Percentiles rank a stretch among this genome's conserved stretches.
Evolutionary conservation across 2,329 filamentous ascomycete species (phyloP).

Genomic region (Amphichorda felina): DNA sequence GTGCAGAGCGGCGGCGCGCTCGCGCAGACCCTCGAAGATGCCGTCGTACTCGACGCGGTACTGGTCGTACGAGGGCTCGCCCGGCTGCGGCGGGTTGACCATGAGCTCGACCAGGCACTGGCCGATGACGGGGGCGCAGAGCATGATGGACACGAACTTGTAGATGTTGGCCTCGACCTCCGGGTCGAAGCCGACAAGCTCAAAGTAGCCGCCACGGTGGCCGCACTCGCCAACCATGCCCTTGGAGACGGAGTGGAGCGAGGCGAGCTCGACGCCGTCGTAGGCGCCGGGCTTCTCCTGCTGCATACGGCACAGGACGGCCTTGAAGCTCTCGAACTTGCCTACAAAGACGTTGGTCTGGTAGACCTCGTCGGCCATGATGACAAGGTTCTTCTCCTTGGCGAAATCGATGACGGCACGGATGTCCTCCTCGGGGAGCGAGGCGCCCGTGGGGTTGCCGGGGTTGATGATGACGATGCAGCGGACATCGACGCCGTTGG

Average conservation of each 20-base stretch:
- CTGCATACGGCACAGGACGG: conserved; percentile 71
- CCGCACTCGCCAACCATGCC: conserved; percentile 99
- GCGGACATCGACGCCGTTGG: conserved; percentile 73
- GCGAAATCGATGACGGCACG: conserved; percentile 79
- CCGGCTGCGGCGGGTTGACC: conserved; percentile 84
- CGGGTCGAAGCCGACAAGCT: conserved; percentile 79
- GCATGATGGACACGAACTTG: conserved; percentile 96
- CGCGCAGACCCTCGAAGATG: conserved; percentile 67
- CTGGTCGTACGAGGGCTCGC: conserved; percentile 72
- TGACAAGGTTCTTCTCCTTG: conserved; percentile 70
- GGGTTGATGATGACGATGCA: conserved; percentile 97
- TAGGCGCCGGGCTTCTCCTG: conserved; percentile 62
- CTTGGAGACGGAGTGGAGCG: conserved; percentile 89
- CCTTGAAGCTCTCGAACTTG: conserved; percentile 93
- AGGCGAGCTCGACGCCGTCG: conserved; percentile 78
- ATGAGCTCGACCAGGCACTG: conserved; percentile 96
- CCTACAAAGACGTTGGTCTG: conserved; percentile 97
- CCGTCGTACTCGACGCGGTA: conserved; percentile 77
- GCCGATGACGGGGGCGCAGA: conserved; percentile 89
- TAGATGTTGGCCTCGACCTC: conserved; percentile 89
- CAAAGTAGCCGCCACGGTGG: conserved; percentile 95
- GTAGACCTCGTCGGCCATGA: conserved; percentile 96
- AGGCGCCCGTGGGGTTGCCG: conserved; percentile 91
- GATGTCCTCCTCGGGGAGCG: conserved; percentile 67
- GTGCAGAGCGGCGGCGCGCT: conserved; percentile 76